phyloP scores from a whole-genome alignment of 2,329 filamentous ascomycete species.

The Penicillium glabrum region DNA sequence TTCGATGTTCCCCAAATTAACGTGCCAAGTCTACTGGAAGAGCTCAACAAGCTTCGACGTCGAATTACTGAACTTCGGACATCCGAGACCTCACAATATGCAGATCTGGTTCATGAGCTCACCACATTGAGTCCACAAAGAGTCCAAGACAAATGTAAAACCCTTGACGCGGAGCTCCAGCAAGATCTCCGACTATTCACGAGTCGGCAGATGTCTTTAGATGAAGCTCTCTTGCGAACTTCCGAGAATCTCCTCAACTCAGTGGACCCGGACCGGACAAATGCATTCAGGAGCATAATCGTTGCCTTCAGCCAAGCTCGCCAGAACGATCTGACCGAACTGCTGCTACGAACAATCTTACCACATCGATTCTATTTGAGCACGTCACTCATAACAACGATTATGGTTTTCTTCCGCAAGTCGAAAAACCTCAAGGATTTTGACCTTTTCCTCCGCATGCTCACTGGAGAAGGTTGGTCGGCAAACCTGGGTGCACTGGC shows the following conservation, averaged over 20 bases:
- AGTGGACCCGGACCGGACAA: constrained; percentile 37
- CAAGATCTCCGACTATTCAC: constrained; percentile 31
- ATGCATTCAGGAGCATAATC: constrained; percentile 35
- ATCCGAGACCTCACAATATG: constrained; percentile 23
- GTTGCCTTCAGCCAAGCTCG: constrained; percentile 38
- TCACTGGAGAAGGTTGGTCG: constrained; percentile 35
- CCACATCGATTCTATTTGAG: constrained; percentile 39
- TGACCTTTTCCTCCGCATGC: constrained; percentile 39
- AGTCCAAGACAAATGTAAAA: constrained; percentile 14
- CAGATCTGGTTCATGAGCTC: constrained; percentile 33
- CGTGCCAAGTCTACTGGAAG: constrained; percentile 31
- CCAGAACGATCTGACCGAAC: constrained; percentile 41
- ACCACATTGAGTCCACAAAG: constrained; percentile 18
- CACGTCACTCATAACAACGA: constrained; percentile 36
- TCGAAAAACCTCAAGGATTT: constrained; percentile 43
- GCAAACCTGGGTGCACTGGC: constrained; percentile 32
- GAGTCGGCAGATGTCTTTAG: constrained; percentile 31
- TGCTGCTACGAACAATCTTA: constrained; percentile 39
- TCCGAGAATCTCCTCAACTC: constrained; percentile 37
- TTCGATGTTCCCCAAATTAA: constrained; percentile 29
- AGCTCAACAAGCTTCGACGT: constrained; percentile 33
- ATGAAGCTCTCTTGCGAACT: constrained; percentile 36
- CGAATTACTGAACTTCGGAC: constrained; percentile 34
- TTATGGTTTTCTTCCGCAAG: constrained; percentile 40
- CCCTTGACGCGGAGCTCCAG: constrained; percentile 30